Percentiles rank a stretch among this genome's conserved stretches.
Conservation (phyloP, 768 basidiomycete species). For the Piloderma croceum region DNA sequence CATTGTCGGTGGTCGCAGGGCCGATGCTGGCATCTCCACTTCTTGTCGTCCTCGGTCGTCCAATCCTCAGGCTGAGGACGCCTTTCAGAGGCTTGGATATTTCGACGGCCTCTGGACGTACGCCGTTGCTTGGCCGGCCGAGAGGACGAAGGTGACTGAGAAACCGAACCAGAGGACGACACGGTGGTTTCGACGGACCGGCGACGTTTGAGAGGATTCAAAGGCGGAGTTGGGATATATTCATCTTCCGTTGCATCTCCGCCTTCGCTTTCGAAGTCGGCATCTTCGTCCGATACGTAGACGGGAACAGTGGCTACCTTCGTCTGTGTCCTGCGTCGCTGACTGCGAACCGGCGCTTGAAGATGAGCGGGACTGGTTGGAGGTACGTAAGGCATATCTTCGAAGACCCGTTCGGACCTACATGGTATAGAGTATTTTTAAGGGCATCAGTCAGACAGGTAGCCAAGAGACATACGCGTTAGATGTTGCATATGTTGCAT, state of each 20-base stretch:
- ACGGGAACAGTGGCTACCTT: too few relatives aligned
- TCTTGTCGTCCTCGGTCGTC: conserved; percentile 17
- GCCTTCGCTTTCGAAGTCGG: conserved; percentile 23
- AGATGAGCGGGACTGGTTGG: too few relatives aligned
- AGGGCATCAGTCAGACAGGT: too few relatives aligned
- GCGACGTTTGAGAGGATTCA: conserved; percentile 21
- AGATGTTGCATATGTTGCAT: too few relatives aligned
- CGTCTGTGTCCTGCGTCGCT: too few relatives aligned
- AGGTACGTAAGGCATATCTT: too few relatives aligned
- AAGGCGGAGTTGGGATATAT: conserved; percentile 29
- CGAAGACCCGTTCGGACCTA: too few relatives aligned
- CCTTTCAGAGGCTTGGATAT: conserved; percentile 13
- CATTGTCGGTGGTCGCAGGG: conserved; percentile 30
- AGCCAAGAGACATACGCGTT: too few relatives aligned
- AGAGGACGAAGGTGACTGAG: too few relatives aligned
- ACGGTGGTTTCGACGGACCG: conserved; percentile 12
- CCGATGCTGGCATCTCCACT: conserved; percentile 33
- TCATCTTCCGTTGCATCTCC: conserved; percentile 32
- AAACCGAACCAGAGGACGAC: not conserved
- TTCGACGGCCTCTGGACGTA: conserved; percentile 29
- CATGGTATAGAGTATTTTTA: too few relatives aligned
- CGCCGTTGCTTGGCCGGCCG: too few relatives aligned
- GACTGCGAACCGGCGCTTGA: too few relatives aligned
- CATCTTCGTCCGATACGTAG: conserved; percentile 13
- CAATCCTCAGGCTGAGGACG: conserved; percentile 6